Evolutionary conservation across 2,329 filamentous ascomycete genomes (phyloP).

Genomic region (Beauveria pseudobassiana): DNA sequence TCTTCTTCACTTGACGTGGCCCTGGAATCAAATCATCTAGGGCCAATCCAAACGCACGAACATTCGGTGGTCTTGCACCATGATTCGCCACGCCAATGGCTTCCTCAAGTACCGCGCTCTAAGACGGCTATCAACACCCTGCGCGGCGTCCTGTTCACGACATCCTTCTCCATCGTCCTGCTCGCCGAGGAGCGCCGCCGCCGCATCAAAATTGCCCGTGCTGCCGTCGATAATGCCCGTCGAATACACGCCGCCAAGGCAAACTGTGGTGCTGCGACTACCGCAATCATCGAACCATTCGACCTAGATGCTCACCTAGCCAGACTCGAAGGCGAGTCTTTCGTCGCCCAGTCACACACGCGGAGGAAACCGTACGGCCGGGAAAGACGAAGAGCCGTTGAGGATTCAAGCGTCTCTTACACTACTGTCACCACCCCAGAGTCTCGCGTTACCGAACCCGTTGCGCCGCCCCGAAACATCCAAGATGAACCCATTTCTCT

Average conservation of each 20-base stretch:
- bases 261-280: conserved; percentile 21
- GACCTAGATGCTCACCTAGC: conserved; percentile 15
- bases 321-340: conserved; percentile 20
- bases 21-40: not conserved
- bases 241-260: conserved; percentile 37
- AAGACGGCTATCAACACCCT: conserved; percentile 49
- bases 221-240: conserved; percentile 45
- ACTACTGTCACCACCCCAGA: not conserved
- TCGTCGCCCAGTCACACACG: conserved; percentile 13
- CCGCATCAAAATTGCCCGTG: conserved; percentile 42
- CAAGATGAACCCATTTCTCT: not conserved
- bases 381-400: conserved; percentile 14
- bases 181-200: conserved; percentile 50
- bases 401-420: not conserved
- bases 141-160: conserved; percentile 47
- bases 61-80: not conserved
- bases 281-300: conserved; percentile 19
- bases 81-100: conserved; percentile 32
- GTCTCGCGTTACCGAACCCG: not conserved
- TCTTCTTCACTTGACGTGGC: not conserved
- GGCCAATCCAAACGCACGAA: not conserved
- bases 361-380: conserved; percentile 23
- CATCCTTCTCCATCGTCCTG: conserved; percentile 48
- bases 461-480: not conserved
- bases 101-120: conserved; percentile 41